These are phyloP conservation scores for Umbelopsis sp. DNA, from an alignment of 371 early-diverging fungal species.

Conservation along the genomic window DNA sequence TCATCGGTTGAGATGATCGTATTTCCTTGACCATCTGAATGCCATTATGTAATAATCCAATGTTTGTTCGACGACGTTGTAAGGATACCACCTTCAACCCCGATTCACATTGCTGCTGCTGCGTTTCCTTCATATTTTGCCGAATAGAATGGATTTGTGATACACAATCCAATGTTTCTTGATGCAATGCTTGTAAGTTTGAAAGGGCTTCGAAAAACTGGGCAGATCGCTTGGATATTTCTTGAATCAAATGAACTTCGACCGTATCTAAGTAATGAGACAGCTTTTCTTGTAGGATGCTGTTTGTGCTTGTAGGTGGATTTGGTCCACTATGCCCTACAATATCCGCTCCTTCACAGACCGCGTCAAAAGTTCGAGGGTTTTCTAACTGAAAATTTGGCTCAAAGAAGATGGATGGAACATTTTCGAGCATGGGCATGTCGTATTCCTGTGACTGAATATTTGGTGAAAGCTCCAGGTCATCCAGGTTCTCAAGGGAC, in stretches of 20 bases:
- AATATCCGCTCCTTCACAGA: conserved; percentile 67
- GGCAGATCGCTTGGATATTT: conserved; percentile 87
- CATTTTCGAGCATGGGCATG: conserved; percentile 72
- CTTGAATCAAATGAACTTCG: conserved; percentile 87
- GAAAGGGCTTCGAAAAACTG: conserved; percentile 94
- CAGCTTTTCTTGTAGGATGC: conserved; percentile 84
- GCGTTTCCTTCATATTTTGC: conserved; percentile 66
- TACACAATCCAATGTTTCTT: conserved; percentile 86
- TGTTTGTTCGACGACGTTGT: conserved; percentile 73
- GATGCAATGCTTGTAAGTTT: conserved; percentile 87
- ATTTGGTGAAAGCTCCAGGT: conserved; percentile 34
- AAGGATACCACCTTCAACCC: conserved; percentile 83
- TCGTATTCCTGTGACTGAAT: conserved; percentile 35
- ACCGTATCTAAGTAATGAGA: conserved; percentile 90
- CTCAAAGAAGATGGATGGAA: conserved; percentile 88
- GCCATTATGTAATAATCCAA: conserved; percentile 65
- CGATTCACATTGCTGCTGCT: conserved; percentile 67
- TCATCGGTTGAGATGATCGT: conserved; percentile 77
- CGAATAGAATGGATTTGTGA: conserved; percentile 80
- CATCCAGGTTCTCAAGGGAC: conserved; percentile 38
- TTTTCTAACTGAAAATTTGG: conserved; percentile 83
- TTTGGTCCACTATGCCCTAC: conserved; percentile 50
- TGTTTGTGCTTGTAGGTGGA: conserved; percentile 63
- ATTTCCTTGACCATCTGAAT: conserved; percentile 74
- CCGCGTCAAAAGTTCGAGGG: conserved; percentile 86